Evolutionary conservation across 108 stramenopile species (phyloP).

Genomic region (Seminavis robusta): DNA sequence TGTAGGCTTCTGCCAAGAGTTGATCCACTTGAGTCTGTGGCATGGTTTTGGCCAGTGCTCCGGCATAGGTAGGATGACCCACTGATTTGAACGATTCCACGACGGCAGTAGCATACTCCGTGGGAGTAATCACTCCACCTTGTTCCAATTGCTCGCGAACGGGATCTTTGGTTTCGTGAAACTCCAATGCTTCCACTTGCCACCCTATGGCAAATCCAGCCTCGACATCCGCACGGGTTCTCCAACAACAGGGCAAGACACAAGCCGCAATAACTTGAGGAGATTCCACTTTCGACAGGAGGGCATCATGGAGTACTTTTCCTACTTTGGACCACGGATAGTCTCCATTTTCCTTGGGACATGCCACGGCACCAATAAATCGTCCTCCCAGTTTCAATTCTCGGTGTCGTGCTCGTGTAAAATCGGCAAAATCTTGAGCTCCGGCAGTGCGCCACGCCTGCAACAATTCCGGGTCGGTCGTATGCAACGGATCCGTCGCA

Average conservation of each 20-base stretch:
- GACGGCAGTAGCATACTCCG: neutral
- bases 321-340: neutral
- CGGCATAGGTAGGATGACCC: neutral
- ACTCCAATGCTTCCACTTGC: neutral
- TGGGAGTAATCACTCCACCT: neutral
- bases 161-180: conserved; percentile 5
- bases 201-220: too few species aligned
- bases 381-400: neutral
- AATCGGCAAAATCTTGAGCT: neutral
- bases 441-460: neutral
- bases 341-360: neutral
- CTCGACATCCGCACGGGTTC: too few species aligned
- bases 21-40: neutral
- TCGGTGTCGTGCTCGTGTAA: neutral
- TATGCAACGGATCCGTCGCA: conserved; percentile 2
- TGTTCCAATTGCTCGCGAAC: neutral
- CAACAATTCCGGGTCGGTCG: neutral
- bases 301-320: neutral
- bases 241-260: too few species aligned
- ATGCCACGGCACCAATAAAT: neutral
- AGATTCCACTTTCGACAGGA: too few species aligned
- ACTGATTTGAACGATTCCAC: neutral
- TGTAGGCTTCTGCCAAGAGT: neutral
- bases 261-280: too few species aligned
- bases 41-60: neutral